Evolutionary conservation across 2,329 filamentous ascomycete species (phyloP), one percentile per base, ranked within the genome.

Genomic region (Graphiopsis chlorocephala): DNA sequence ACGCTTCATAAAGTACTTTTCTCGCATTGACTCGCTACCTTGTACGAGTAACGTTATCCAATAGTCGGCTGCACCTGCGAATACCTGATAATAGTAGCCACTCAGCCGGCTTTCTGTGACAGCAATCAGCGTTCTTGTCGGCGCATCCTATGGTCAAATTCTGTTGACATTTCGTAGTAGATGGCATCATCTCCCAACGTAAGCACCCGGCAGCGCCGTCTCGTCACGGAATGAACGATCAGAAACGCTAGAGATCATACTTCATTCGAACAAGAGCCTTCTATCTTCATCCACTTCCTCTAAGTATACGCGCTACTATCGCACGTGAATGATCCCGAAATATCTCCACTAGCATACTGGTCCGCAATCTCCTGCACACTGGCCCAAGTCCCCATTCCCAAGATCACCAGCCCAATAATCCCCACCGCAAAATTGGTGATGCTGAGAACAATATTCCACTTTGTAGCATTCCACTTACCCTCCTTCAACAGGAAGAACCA

Each of bases 391-490:
- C 80, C 80, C 17, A 76, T 76, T 5, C 69, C 75, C 10, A 77
- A 66, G 3, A 73, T 69, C 7, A 69, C 67, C 15, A 75, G 15
- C 1, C 76, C 76, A 52, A 77, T 73, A 23, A 72, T 31, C 28
- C 84, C 75, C 20, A 82, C 76, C 0, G 76, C 48, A 0, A 74
- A 67, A 63, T 85, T 85, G 28, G 82, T 20, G 4, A 79, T 63
- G 3, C 79, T 80, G 29, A 84, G 71, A 2, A 68, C 64, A 28
- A 78, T 79, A 72, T 84, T 85, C 53, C 76, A 73, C 65, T 75
- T 77, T 4, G 77, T 79, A 62, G 74, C 73, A 67, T 85, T 80
- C 78, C 80, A 83, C 66, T 77, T 78, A 15, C 80, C 80, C 64
- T 78, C 73, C 71, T 80, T 81, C 69, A 82, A 68, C 65, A 86